These are phyloP conservation scores for Catunica adiposa DNA, from an alignment of 2,329 filamentous ascomycete species.

Conservation along the genomic window DNA sequence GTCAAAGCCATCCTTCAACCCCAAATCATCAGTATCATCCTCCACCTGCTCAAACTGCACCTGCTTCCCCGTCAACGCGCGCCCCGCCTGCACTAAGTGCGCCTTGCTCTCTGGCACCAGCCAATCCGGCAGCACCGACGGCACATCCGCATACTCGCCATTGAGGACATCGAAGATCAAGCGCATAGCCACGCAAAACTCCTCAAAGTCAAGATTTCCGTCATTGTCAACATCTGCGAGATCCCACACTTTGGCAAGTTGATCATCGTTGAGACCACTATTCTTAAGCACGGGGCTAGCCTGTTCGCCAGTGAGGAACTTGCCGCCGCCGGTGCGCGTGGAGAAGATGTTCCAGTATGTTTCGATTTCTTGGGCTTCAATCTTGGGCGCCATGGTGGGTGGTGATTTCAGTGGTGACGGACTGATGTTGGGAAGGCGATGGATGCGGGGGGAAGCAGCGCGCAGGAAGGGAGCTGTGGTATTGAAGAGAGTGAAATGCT, in stretches of 20 bases:
- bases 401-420: not conserved
- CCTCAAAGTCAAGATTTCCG: slow-evolving; percentile 95
- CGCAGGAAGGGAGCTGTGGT: no score
- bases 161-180: slow-evolving; percentile 96
- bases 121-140: slow-evolving; percentile 75
- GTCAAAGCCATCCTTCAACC: slow-evolving; percentile 90
- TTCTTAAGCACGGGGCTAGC: slow-evolving; percentile 47
- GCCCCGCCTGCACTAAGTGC: slow-evolving; percentile 69
- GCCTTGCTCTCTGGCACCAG: slow-evolving; percentile 90
- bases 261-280: slow-evolving; percentile 46
- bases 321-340: slow-evolving; percentile 40
- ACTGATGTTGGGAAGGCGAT: not conserved
- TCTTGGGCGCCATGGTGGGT: slow-evolving; percentile 37
- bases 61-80: slow-evolving; percentile 63
- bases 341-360: slow-evolving; percentile 52
- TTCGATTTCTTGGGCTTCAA: slow-evolving; percentile 45
- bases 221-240: slow-evolving; percentile 94
- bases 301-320: slow-evolving; percentile 44
- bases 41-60: slow-evolving; percentile 73
- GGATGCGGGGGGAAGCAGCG: not conserved
- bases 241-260: slow-evolving; percentile 96
- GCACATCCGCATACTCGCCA: slow-evolving; percentile 85
- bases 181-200: slow-evolving; percentile 98
- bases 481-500: not conserved
- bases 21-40: slow-evolving; percentile 64